These are phyloP conservation scores for Diaporthe vaccinii DNA, from an alignment of 2,329 filamentous ascomycete species.

Conservation along the genomic window DNA sequence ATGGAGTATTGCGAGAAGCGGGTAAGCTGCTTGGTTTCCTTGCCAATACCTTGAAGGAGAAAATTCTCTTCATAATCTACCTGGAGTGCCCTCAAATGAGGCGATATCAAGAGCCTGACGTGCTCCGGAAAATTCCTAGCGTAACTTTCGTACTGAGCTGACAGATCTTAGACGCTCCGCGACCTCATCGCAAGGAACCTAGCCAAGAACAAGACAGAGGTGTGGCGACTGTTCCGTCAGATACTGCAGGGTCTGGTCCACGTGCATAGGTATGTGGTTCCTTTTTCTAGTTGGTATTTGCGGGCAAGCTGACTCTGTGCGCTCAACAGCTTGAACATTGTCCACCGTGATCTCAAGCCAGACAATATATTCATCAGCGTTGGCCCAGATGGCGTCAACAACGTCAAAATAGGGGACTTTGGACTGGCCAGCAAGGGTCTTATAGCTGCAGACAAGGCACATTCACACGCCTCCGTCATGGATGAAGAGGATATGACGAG, in stretches of 20 bases:
- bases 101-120: slow-evolving; percentile 9
- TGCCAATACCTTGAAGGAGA: slow-evolving; percentile 2
- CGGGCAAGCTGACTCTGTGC: not conserved
- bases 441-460: slow-evolving; percentile 71
- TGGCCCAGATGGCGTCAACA: slow-evolving; percentile 79
- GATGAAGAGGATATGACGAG: slow-evolving; percentile 76
- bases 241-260: slow-evolving; percentile 90
- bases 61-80: not conserved
- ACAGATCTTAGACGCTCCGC: slow-evolving; percentile 75
- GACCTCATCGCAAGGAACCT: slow-evolving; percentile 86
- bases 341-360: slow-evolving; percentile 95
- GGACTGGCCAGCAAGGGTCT: slow-evolving; percentile 93
- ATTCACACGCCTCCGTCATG: slow-evolving; percentile 54
- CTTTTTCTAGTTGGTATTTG: not conserved
- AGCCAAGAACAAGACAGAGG: slow-evolving; percentile 79
- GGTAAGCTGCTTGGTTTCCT: slow-evolving; percentile 57
- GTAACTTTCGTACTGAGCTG: not conserved
- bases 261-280: slow-evolving; percentile 70
- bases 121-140: not conserved
- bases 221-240: slow-evolving; percentile 92
- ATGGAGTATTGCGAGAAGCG: slow-evolving; percentile 99
- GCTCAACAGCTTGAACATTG: slow-evolving; percentile 78
- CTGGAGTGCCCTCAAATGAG: not conserved
- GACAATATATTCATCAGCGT: slow-evolving; percentile 93
- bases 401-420: slow-evolving; percentile 97